phyloP scores from a whole-genome alignment of 140 eudicot species.

The Cichorium intybus region DNA sequence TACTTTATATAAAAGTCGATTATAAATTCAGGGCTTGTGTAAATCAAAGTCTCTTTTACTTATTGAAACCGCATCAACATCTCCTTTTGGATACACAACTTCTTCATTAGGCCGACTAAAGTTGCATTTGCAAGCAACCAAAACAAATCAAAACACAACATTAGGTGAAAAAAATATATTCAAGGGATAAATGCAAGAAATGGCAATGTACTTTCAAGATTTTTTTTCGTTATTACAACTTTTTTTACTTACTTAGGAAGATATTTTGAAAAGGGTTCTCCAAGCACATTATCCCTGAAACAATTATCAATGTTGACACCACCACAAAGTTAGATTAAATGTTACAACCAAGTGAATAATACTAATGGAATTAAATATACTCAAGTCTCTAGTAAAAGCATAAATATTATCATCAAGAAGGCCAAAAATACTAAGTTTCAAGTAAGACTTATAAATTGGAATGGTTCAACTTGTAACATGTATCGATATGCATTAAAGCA shows the following conservation, averaged over 20 bases:
- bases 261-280: slow-evolving; percentile 26
- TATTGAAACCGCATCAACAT: slow-evolving; percentile 82
- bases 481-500: slow-evolving; percentile 7
- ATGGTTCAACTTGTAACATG: too few relatives aligned
- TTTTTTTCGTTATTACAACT: too few relatives aligned
- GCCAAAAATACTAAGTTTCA: too few relatives aligned
- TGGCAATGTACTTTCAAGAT: too few relatives aligned
- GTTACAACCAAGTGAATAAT: slow-evolving; percentile 3
- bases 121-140: slow-evolving; percentile 47
- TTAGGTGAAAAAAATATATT: background rate
- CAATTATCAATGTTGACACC: slow-evolving; percentile 12
- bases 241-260: slow-evolving; percentile 34
- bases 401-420: too few relatives aligned
- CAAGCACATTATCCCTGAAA: slow-evolving; percentile 16
- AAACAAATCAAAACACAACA: background rate
- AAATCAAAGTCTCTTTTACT: slow-evolving; percentile 90
- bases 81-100: slow-evolving; percentile 94
- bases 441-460: background rate
- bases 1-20: slow-evolving; percentile 95
- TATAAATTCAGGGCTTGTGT: slow-evolving; percentile 79
- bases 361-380: background rate
- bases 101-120: slow-evolving; percentile 70
- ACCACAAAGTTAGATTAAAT: slow-evolving; percentile 10
- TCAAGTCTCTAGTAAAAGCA: too few relatives aligned
- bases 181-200: too few relatives aligned